Percentiles rank a stretch among this genome's conserved stretches.
phyloP scores from a whole-genome alignment of 2,329 filamentous ascomycete species.

The Seiridium cupressi region DNA sequence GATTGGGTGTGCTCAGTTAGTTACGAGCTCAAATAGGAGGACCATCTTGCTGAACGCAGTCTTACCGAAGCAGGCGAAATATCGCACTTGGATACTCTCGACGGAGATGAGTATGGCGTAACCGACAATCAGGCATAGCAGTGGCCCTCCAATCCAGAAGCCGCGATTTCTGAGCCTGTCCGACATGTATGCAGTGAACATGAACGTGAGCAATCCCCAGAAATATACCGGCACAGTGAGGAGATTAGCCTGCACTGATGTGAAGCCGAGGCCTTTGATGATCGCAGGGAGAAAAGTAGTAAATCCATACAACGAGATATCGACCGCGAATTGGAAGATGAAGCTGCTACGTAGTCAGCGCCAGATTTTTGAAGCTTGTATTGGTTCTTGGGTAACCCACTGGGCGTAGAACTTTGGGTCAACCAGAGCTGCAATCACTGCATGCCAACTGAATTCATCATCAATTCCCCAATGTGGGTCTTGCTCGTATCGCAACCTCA shows the following conservation, averaged over 20 bases:
- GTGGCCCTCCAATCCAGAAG: slow-evolving; percentile 19
- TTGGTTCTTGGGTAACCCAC: background rate
- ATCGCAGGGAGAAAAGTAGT: slow-evolving; percentile 34
- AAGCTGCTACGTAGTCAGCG: slow-evolving; percentile 10
- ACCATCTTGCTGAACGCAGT: background rate
- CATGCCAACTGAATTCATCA: slow-evolving; percentile 22
- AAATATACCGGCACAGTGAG: slow-evolving; percentile 33
- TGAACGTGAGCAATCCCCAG: slow-evolving; percentile 21
- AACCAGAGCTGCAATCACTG: slow-evolving; percentile 17
- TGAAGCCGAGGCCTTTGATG: slow-evolving; percentile 30
- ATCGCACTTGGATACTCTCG: slow-evolving; percentile 25
- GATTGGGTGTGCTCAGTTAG: background rate
- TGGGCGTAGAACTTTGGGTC: slow-evolving; percentile 32
- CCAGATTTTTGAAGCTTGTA: too few species aligned
- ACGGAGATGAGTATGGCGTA: slow-evolving; percentile 26
- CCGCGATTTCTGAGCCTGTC: slow-evolving; percentile 22
- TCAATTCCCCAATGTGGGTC: slow-evolving; percentile 24
- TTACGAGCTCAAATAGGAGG: background rate
- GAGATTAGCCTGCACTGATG: slow-evolving; percentile 30
- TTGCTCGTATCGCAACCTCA: slow-evolving; percentile 21
- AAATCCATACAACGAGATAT: slow-evolving; percentile 32
- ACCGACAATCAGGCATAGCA: slow-evolving; percentile 25
- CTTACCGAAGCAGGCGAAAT: slow-evolving; percentile 21
- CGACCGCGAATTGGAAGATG: slow-evolving; percentile 27
- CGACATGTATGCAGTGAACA: slow-evolving; percentile 22